Base-by-base conservation (phyloP, 371 early-diverging fungal species). In the Saksenaea vasiformis region DNA sequence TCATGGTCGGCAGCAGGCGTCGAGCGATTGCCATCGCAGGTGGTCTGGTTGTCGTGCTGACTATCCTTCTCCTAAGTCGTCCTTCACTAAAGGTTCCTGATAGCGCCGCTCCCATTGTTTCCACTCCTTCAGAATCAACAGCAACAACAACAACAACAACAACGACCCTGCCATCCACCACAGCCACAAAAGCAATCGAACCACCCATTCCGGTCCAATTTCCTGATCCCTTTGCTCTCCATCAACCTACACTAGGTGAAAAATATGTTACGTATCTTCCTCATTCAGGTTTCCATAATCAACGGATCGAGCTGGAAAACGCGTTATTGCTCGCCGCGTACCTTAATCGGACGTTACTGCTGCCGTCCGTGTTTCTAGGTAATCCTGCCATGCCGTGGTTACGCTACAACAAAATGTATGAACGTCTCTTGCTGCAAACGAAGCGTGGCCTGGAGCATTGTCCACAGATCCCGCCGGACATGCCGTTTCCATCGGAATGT, bases 241-340 rank as follows among this genome's bases (percentile, higher is more conserved):
- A 70, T 54, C 58, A 43, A 22, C 72, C 72, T 0, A 41, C 56
- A 1, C 37, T 58, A 8, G 70, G 58, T 26, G 79, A 82, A 67
- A 79, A 77, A 37, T 88, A 73, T 47, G 63, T 88, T 0, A 72
- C 84, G 1, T 88, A 84, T 69, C 62, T 88, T 22, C 88, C 88
- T 14, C 88, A 88, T 66, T 86, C 85, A 34, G 88, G 88, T 4
- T 85, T 87, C 64, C 84, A 86, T 60, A 87, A 86, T 58, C 88
- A 88, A 64, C 77, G 84, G 14, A 80, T 85, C 19, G 76, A 83
- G 54, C 70, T 88, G 7, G 85, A 86, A 54, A 88, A 88, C 59
- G 87, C 85, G 0, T 61, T 88, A 4, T 60, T 88, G 28, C 65
- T 88, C 7, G 80, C 88, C 10, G 66, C 71, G 17, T 85, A 85